Evolutionary conservation across 257 asterid species (phyloP).

Genomic region (Lithospermum erythrorhizon): DNA sequence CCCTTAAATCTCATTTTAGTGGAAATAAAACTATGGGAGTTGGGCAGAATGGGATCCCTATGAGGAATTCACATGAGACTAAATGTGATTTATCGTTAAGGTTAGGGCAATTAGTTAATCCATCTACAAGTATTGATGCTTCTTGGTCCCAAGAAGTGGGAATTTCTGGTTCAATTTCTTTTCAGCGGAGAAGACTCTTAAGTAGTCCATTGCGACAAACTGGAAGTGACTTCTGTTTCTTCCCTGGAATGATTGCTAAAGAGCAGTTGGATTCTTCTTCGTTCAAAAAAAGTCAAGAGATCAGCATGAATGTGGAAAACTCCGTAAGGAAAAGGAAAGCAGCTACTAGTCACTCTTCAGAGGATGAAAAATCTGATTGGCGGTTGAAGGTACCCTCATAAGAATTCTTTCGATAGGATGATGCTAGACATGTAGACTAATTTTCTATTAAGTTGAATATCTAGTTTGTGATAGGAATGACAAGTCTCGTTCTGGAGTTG

Average conservation of each 20-base stretch:
- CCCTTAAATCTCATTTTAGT: constrained; percentile 15
- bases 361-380: constrained; percentile 16
- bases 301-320: constrained; percentile 12
- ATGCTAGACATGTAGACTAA: constrained; percentile 12
- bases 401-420: constrained; percentile 12
- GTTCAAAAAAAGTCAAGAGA: constrained; percentile 10
- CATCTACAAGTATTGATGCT: constrained; percentile 5
- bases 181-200: constrained; percentile 16
- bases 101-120: constrained; percentile 45
- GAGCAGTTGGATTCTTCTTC: constrained; percentile 11
- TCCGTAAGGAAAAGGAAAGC: constrained; percentile 16
- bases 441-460: background rate
- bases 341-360: constrained; percentile 6
- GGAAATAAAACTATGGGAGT: constrained; percentile 18
- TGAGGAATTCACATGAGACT: constrained; percentile 19
- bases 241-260: constrained; percentile 11
- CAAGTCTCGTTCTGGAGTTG: background rate
- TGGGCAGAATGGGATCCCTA: constrained; percentile 12
- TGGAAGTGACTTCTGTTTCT: constrained; percentile 16
- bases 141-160: constrained; percentile 19
- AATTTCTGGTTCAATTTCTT: constrained; percentile 13
- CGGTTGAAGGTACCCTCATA: constrained; percentile 20
- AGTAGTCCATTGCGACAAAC: constrained; percentile 15
- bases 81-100: constrained; percentile 78
- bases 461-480: background rate